Evolutionary conservation across 176 grass and related monocot genomes (phyloP).

Genomic region (Oryza meridionalis): DNA sequence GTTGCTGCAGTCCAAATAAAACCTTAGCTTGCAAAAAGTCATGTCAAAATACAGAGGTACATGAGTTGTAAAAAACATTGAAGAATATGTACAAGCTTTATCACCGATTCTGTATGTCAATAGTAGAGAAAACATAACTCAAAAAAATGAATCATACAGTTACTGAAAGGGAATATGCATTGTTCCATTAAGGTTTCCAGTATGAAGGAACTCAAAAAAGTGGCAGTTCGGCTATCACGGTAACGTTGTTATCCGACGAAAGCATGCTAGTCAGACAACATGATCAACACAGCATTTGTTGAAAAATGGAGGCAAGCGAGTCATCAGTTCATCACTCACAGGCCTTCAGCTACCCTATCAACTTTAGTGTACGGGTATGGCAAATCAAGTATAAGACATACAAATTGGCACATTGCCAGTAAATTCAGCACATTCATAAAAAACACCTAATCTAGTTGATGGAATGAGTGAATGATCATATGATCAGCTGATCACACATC

Average conservation of each 20-base stretch:
- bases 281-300: not conserved
- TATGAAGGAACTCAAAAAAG: not conserved
- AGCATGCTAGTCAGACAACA: not conserved
- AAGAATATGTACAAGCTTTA: not conserved
- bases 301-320: not conserved
- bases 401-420: not conserved
- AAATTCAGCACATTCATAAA: not conserved
- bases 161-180: not conserved
- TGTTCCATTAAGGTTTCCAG: not conserved
- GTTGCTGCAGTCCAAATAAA: slow-evolving; percentile 6
- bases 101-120: not conserved
- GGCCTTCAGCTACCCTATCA: no score
- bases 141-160: not conserved
- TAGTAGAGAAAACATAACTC: not conserved
- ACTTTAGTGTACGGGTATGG: no score
- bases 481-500: no score
- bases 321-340: no score
- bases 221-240: not conserved
- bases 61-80: not conserved
- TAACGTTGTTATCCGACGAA: not conserved
- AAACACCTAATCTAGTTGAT: not conserved
- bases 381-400: not conserved
- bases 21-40: not conserved
- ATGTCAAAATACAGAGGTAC: not conserved
- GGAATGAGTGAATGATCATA: not conserved